Evolutionary conservation across 192 early-diverging fungal species (phyloP).

Genomic region (Glomus cerebriforme): DNA sequence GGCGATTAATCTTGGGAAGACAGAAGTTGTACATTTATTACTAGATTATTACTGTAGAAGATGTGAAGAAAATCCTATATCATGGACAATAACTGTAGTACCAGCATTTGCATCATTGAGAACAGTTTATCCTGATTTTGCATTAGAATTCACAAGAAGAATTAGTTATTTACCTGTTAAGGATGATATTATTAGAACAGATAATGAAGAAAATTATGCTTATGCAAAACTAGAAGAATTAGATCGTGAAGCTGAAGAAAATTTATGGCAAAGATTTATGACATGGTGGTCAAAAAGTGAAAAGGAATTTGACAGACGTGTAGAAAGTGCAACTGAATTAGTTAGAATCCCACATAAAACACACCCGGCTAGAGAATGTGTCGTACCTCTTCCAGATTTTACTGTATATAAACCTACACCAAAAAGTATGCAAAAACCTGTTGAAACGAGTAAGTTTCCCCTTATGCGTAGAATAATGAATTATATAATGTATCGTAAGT

Average conservation of each 20-base stretch:
- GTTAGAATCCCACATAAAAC: slow-evolving; percentile 19
- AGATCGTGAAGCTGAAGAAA: neutral
- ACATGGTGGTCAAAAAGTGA: slow-evolving; percentile 13
- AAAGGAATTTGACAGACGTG: neutral
- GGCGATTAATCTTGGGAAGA: slow-evolving; percentile 14
- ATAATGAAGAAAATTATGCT: slow-evolving; percentile 11
- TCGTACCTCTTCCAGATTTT: slow-evolving; percentile 12
- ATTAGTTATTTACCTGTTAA: slow-evolving; percentile 9
- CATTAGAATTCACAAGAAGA: neutral
- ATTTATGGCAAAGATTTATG: slow-evolving; percentile 8
- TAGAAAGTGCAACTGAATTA: slow-evolving; percentile 4
- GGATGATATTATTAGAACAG: slow-evolving; percentile 6
- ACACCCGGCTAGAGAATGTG: slow-evolving; percentile 17
- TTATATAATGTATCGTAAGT: neutral
- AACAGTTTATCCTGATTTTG: slow-evolving; percentile 19
- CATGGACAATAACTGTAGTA: slow-evolving; percentile 19
- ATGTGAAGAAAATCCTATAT: slow-evolving; percentile 10
- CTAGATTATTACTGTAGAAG: slow-evolving; percentile 14
- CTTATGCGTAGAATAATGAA: neutral
- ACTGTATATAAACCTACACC: slow-evolving; percentile 12
- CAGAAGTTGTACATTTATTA: slow-evolving; percentile 14
- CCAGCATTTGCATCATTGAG: slow-evolving; percentile 3
- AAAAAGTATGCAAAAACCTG: neutral
- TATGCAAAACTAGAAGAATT: slow-evolving; percentile 21
- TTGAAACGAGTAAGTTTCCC: neutral